A percentile compares a stretch with the other conserved stretches of the same genome.
Conservation (phyloP, 306 rosid genomes). For the Rosa persica region DNA sequence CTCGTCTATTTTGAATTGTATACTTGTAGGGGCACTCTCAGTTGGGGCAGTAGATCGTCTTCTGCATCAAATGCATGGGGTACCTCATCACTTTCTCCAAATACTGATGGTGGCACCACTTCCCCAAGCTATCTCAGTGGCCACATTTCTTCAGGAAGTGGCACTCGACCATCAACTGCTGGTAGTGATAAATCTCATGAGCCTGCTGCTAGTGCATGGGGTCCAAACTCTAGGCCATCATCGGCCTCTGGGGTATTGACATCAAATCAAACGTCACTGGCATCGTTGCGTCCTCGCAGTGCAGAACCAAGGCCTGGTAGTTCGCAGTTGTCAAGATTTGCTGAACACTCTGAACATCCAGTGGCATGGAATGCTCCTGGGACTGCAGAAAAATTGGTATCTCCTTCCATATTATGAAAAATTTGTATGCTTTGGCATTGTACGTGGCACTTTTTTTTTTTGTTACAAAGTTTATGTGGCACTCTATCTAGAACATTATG, state of each 20-base stretch:
- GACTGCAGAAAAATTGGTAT: conserved; percentile 82
- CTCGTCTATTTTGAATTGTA: conserved; percentile 16
- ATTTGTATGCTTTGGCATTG: neutral
- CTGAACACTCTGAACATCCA: conserved; percentile 74
- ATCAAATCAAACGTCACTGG: conserved; percentile 62
- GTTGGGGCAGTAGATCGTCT: conserved; percentile 96
- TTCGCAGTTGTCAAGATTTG: conserved; percentile 94
- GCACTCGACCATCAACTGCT: conserved; percentile 91
- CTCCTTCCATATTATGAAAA: neutral
- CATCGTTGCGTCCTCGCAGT: conserved; percentile 89
- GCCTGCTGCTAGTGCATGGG: conserved; percentile 60
- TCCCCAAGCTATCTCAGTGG: conserved; percentile 83
- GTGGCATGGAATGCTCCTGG: conserved; percentile 77
- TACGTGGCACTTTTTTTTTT: neutral
- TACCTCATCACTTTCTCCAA: conserved; percentile 73
- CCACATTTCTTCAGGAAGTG: conserved; percentile 90
- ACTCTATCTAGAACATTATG: neutral
- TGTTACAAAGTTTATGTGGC: neutral
- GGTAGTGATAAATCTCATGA: conserved; percentile 84
- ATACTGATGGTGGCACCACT: conserved; percentile 65
- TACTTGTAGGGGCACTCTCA: conserved; percentile 71
- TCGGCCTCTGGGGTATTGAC: conserved; percentile 86
- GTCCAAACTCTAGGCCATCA: conserved; percentile 87
- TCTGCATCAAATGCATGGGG: conserved; percentile 91
- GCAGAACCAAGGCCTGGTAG: conserved; percentile 97